Evolutionary conservation across 352 stramenopile species (phyloP).

Genomic region (Phytophthora pistaciae): DNA sequence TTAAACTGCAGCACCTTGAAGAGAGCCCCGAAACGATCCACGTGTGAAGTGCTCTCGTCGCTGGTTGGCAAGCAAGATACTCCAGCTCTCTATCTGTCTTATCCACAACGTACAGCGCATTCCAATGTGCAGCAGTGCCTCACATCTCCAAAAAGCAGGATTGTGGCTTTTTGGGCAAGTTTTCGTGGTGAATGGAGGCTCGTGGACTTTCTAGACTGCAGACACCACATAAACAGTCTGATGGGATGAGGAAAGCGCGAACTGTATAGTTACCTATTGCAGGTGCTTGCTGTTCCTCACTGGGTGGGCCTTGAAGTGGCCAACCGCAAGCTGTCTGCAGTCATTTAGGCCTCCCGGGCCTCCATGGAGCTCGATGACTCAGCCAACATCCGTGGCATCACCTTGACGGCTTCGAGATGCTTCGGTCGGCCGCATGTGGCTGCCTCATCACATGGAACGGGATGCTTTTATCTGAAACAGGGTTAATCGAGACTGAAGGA

Average conservation of each 20-base stretch:
- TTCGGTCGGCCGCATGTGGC: background rate
- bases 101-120: background rate
- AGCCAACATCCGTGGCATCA: background rate
- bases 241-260: constrained; percentile 24
- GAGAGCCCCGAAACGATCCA: background rate
- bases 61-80: background rate
- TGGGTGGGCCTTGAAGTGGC: background rate
- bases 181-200: constrained; percentile 5
- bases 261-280: constrained; percentile 24
- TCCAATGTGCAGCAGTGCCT: background rate
- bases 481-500: constrained; percentile 16
- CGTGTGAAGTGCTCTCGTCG: background rate
- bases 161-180: background rate
- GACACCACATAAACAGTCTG: constrained; percentile 13
- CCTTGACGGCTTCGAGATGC: background rate
- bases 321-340: background rate
- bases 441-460: constrained; percentile 5
- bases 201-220: constrained; percentile 20
- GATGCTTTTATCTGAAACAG: constrained; percentile 15
- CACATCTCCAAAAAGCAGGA: background rate
- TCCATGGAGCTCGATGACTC: background rate
- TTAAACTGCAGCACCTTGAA: constrained; percentile 25
- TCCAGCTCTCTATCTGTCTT: background rate
- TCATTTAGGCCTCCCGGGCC: background rate
- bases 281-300: background rate